Evolutionary conservation across 2,329 filamentous ascomycete genomes (phyloP), one percentile per base, ranked within the genome.

Genomic region (Pseudogymnoascus sp.): DNA sequence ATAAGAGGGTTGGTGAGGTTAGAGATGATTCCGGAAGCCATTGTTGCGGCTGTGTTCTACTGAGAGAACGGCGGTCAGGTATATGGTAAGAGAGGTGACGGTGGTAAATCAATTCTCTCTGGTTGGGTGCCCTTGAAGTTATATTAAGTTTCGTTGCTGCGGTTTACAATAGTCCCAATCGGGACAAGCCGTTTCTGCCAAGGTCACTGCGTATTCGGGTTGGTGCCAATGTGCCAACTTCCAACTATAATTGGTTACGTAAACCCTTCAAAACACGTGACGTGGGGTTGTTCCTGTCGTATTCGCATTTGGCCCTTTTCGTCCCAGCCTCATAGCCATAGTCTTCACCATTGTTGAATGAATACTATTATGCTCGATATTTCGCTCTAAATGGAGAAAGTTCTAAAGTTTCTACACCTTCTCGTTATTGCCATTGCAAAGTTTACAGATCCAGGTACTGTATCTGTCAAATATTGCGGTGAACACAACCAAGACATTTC

Each of bases 1-100:
- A 68, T 67, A 11, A 61, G 33, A 61, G 66, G 66, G 44, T 62
- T 31, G 31, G 67, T 64, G 38, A 66, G 59, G 33, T 67, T 65
- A 14, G 65, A 61, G 53, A 70, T 69, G 59, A 70, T 61, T 40
- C 5, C 38, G 35, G 35, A 38, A 40, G 59, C 35, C 59, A 61
- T 61, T 11, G 11, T 40, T 38, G 59, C 59, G 59, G 13, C 38
- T 61, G n/a, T 40, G 50, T 56, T 56, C 50, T 56, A 21, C 50
- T 56, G n/a, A 33, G n/a, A 56, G 50, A 56, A 56, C 50, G 50
- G 29, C 50, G 29, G 50, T 35, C 29, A n/a, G 50, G 19, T 56
- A 21, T 56, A 33, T 35, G 24, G 24, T 29, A 10, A 14, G 16
- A 56, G 50, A 33, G 10, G 44, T 50, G 24, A 13, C 13, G 29